Evolutionary conservation across 345 rosid genomes (phyloP).

Genomic region (Lumnitzera racemosa): DNA sequence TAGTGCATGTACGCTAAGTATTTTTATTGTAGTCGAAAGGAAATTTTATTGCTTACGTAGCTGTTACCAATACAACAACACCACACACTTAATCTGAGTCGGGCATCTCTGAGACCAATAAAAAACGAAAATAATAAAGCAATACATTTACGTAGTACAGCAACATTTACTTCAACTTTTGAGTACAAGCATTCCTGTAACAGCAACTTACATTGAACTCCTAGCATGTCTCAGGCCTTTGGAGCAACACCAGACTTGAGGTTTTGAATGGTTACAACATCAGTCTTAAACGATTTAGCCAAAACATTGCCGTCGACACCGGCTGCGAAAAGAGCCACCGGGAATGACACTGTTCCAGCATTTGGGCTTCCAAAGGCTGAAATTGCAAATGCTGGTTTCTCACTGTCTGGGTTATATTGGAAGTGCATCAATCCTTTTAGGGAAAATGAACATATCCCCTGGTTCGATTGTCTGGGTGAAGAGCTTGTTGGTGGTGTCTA

Average conservation of each 20-base stretch:
- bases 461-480: constrained; percentile 15
- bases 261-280: constrained; percentile 9
- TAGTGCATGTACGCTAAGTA: no score
- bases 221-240: neutral
- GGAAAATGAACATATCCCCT: constrained; percentile 20
- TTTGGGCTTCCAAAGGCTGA: constrained; percentile 21
- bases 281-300: constrained; percentile 26
- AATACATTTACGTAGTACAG: no score
- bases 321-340: neutral
- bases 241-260: constrained; percentile 9
- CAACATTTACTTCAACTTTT: no score
- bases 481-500: constrained; percentile 22
- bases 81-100: no score
- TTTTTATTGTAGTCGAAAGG: no score
- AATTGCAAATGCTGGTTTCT: constrained; percentile 9
- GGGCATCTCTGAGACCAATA: no score
- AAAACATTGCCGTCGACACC: constrained; percentile 12
- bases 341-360: constrained; percentile 20
- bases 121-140: no score
- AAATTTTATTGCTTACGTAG: no score
- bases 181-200: no score
- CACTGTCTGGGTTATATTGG: constrained; percentile 11
- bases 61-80: no score
- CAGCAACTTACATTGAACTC: no score
- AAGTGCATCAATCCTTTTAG: constrained; percentile 21